These are phyloP conservation scores for Chondrus crispus DNA, from an alignment of 23 red algal genomes.

Conservation along the genomic window DNA sequence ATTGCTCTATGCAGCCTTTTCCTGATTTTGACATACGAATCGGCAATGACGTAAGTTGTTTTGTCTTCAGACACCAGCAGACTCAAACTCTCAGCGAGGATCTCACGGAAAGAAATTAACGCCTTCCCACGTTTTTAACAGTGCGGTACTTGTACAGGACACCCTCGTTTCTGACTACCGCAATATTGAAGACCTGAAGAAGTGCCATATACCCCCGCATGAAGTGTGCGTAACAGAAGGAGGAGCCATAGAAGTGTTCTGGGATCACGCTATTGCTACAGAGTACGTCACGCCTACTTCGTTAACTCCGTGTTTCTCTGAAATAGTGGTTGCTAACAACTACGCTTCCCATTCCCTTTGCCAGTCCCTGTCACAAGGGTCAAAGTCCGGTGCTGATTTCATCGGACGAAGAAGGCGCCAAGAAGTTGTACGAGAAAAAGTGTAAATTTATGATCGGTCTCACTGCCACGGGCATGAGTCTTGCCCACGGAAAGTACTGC, in stretches of 20 bases:
- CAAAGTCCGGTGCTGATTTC: background rate
- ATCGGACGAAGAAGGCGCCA: background rate
- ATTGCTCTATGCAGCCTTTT: background rate
- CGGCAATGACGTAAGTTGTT: conserved; percentile 13
- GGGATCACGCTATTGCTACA: background rate
- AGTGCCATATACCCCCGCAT: conserved; percentile 8
- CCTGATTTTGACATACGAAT: background rate
- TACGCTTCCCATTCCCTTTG: too few species aligned
- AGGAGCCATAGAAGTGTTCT: conserved; percentile 6
- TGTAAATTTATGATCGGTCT: background rate
- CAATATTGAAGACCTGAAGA: conserved; percentile 7
- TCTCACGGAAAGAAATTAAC: too few species aligned
- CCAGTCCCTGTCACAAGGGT: background rate
- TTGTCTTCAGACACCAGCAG: too few species aligned
- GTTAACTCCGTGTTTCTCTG: background rate
- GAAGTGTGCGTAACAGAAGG: conserved; percentile 41
- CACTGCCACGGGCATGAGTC: background rate
- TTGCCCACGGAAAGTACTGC: background rate
- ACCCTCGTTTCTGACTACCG: background rate
- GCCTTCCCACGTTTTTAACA: background rate
- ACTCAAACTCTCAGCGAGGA: too few species aligned
- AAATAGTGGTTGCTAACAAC: too few species aligned
- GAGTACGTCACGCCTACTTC: background rate
- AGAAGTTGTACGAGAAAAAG: background rate
- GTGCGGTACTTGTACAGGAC: conserved; percentile 40